These are phyloP conservation scores for Trifolium pratense DNA, from an alignment of 306 rosid species.

Conservation along the genomic window DNA sequence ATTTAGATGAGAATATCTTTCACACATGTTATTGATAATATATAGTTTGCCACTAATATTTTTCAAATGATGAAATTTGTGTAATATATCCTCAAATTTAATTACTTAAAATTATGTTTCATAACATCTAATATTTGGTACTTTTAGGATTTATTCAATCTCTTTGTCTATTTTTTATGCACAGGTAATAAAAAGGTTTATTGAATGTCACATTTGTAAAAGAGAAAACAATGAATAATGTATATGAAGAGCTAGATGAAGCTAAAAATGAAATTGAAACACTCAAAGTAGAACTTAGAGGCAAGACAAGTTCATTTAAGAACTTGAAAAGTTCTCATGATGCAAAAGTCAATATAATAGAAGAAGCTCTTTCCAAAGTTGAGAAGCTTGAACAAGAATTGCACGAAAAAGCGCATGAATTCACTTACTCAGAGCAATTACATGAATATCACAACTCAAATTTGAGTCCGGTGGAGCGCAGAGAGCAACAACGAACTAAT, in stretches of 20 bases:
- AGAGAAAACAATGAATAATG: constrained; percentile 54
- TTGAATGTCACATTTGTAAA: constrained; percentile 28
- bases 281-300: constrained; percentile 58
- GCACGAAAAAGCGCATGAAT: constrained; percentile 54
- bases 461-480: not conserved
- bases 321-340: constrained; percentile 58
- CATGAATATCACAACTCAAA: constrained; percentile 26
- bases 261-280: constrained; percentile 68
- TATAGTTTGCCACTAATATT: not conserved
- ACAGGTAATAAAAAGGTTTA: constrained; percentile 28
- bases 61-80: not conserved
- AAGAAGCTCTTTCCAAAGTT: constrained; percentile 55
- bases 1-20: not conserved
- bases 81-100: not conserved
- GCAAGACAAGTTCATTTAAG: constrained; percentile 55
- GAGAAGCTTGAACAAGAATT: constrained; percentile 66
- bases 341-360: constrained; percentile 49
- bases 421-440: no score
- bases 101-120: not conserved
- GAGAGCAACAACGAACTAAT: constrained; percentile 51
- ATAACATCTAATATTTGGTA: not conserved
- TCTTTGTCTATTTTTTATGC: not conserved
- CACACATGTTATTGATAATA: constrained; percentile 16
- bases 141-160: not conserved
- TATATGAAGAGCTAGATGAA: constrained; percentile 63